Evolutionary conservation across 306 rosid genomes (phyloP).

Genomic region (Prunus padus): DNA sequence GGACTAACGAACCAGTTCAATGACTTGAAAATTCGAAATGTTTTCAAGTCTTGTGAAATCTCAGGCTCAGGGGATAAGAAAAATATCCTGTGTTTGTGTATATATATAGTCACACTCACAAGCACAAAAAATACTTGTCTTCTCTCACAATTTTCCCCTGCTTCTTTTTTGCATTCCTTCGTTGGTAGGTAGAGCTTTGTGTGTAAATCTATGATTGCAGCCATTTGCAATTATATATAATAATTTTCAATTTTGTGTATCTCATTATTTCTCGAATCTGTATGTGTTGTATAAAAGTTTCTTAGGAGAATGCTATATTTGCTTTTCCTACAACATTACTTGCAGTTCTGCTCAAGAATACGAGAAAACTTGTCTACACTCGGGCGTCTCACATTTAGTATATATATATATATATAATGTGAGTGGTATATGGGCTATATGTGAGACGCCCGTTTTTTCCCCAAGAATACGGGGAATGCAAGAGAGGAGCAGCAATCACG

Average conservation of each 20-base stretch:
- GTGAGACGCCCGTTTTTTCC: no score
- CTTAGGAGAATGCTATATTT: neutral
- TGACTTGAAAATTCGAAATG: neutral
- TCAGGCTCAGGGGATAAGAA: no score
- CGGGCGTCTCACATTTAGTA: no score
- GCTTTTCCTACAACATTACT: neutral
- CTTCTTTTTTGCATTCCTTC: neutral
- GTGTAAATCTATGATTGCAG: neutral
- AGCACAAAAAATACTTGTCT: neutral
- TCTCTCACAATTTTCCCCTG: neutral
- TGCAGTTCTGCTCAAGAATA: neutral
- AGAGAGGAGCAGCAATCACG: constrained; percentile 2
- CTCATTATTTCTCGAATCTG: neutral
- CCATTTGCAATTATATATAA: neutral
- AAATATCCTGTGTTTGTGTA: neutral
- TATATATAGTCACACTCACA: neutral
- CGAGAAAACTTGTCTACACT: no score
- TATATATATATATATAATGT: no score
- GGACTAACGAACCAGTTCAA: constrained; percentile 26
- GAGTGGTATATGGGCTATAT: no score
- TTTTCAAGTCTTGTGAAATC: no score
- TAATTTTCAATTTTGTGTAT: neutral
- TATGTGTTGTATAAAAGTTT: neutral
- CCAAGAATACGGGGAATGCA: neutral
- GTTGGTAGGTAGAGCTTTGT: neutral